Evolutionary conservation across 208 protist species (phyloP).

Genomic region (Trypanosomatidae sp.): DNA sequence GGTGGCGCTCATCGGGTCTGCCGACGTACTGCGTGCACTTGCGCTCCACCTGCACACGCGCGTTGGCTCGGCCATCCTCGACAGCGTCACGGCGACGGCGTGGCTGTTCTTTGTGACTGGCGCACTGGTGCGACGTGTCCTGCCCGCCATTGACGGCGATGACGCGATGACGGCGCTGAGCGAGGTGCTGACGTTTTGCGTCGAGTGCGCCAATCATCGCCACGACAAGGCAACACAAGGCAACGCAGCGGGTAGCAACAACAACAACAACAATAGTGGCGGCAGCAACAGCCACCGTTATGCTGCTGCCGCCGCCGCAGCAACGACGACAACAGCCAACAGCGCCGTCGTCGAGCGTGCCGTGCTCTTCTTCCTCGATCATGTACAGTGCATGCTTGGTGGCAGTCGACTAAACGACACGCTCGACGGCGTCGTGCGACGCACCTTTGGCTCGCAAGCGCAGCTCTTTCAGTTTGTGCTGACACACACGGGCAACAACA

Average conservation of each 20-base stretch:
- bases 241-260: no score
- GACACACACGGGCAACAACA: conserved; percentile 64
- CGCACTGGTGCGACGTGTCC: conserved; percentile 26
- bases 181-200: conserved; percentile 47
- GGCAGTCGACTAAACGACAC: conserved; percentile 22
- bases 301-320: no score
- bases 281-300: no score
- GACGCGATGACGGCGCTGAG: conserved; percentile 22
- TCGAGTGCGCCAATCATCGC: conserved; percentile 54
- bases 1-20: conserved; percentile 28
- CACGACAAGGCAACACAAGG: no score
- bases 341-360: conserved; percentile 54
- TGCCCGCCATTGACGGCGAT: conserved; percentile 25
- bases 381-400: conserved; percentile 47
- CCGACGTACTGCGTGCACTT: conserved; percentile 24
- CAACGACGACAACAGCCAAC: no score
- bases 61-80: conserved; percentile 33
- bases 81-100: conserved; percentile 31
- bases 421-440: conserved; percentile 32
- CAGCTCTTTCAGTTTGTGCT: conserved; percentile 80
- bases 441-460: conserved; percentile 47
- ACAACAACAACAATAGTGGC: no score
- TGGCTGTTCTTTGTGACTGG: conserved; percentile 77
- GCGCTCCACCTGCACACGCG: conserved; percentile 28
- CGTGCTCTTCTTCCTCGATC: conserved; percentile 51